Evolutionary conservation across 192 early-diverging fungal genomes (phyloP).

Genomic region (Backusella morwellensis): DNA sequence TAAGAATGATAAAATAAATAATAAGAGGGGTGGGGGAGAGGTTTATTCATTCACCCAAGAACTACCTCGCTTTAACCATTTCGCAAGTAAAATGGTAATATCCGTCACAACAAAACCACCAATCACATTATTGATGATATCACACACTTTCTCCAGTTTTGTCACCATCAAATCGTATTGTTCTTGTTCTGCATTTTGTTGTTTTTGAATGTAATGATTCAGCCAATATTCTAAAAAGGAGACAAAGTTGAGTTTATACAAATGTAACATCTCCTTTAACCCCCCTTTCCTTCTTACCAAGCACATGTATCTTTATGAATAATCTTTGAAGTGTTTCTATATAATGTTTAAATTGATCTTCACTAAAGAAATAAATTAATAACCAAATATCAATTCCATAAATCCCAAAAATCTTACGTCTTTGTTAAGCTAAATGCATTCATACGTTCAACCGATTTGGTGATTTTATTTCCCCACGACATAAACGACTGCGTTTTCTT

Average conservation of each 20-base stretch:
- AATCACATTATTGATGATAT: conserved; percentile 20
- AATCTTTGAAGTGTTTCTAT: conserved; percentile 29
- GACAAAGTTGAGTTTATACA: neutral
- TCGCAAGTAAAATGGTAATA: conserved; percentile 33
- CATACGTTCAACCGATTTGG: conserved; percentile 42
- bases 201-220: conserved; percentile 14
- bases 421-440: conserved; percentile 37
- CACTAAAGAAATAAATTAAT: conserved; percentile 14
- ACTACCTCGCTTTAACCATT: conserved; percentile 40
- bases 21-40: neutral
- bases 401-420: conserved; percentile 2
- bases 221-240: conserved; percentile 31
- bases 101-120: conserved; percentile 36
- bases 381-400: neutral
- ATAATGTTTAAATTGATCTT: conserved; percentile 37
- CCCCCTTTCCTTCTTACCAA: conserved; percentile 13
- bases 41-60: conserved; percentile 38
- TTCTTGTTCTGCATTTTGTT: conserved; percentile 8
- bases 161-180: conserved; percentile 13
- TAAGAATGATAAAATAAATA: neutral
- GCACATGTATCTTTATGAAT: conserved; percentile 29
- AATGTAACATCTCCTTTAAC: neutral
- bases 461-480: conserved; percentile 38
- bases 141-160: conserved; percentile 27
- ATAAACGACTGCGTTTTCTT: conserved; percentile 23